These are phyloP conservation scores for Amanita jacksonii DNA, from an alignment of 768 basidiomycete genomes.

Conservation along the genomic window DNA sequence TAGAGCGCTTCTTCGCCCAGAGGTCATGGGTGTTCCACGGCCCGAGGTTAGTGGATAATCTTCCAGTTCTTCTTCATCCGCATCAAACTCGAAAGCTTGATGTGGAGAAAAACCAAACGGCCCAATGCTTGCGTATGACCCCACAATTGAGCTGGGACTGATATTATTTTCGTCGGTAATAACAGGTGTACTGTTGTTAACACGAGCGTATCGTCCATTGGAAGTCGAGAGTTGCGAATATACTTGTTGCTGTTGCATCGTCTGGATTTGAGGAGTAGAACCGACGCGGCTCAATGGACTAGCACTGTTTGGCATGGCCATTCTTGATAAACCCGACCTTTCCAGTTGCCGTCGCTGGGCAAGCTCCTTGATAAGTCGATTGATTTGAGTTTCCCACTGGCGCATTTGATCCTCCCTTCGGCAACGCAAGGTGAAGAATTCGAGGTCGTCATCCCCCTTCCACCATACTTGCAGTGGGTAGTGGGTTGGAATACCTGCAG, in stretches of 20 bases:
- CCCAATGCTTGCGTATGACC: constrained; percentile 26
- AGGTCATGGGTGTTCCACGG: constrained; percentile 62
- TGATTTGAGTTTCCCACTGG: constrained; percentile 88
- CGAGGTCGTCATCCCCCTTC: constrained; percentile 89
- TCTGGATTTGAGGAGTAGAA: constrained; percentile 23
- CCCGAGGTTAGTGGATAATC: constrained; percentile 66
- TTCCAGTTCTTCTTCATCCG: constrained; percentile 66
- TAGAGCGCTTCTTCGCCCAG: constrained; percentile 29
- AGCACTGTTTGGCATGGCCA: constrained; percentile 40
- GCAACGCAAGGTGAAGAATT: constrained; percentile 91
- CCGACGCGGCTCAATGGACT: constrained; percentile 25
- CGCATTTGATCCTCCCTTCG: constrained; percentile 85
- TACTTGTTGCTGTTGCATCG: constrained; percentile 21
- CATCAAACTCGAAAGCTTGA: constrained; percentile 65
- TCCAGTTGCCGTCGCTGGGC: constrained; percentile 63
- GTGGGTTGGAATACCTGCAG: constrained; percentile 41
- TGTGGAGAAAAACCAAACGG: constrained; percentile 50
- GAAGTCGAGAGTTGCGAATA: constrained; percentile 12
- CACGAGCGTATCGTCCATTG: constrained; percentile 7
- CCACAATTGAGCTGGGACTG: constrained; percentile 16
- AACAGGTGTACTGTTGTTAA: not conserved
- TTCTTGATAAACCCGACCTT: constrained; percentile 42
- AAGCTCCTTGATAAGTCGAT: constrained; percentile 73
- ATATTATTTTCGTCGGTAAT: constrained; percentile 25
- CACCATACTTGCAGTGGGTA: constrained; percentile 88